Evolutionary conservation across 176 grass and related monocot genomes (phyloP).

Genomic region (Lolium rigidum): DNA sequence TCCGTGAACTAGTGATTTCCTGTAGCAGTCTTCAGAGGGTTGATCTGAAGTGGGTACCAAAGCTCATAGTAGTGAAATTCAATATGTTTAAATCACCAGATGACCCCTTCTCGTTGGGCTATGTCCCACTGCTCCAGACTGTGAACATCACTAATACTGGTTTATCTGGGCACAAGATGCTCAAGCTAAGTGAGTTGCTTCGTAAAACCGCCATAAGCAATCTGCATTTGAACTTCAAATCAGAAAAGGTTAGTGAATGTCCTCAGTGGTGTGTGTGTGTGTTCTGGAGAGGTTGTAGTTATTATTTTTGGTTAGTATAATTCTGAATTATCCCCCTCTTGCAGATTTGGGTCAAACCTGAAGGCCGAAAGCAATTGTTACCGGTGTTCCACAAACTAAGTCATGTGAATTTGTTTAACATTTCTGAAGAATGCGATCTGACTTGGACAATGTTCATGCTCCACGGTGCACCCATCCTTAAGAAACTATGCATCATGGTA

Average conservation of each 20-base stretch:
- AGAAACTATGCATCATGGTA: neutral
- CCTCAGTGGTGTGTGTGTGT: neutral
- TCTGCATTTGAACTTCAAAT: constrained; percentile 24
- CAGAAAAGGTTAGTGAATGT: neutral
- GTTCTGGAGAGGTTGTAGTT: neutral
- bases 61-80: neutral
- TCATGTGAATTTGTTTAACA: neutral
- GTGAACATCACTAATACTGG: neutral
- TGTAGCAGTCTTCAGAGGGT: neutral
- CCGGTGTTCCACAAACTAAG: neutral
- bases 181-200: constrained; percentile 33
- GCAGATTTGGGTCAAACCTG: constrained; percentile 2
- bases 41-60: constrained; percentile 2
- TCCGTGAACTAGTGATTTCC: neutral
- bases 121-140: neutral
- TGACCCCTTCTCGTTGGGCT: neutral
- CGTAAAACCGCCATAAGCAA: neutral
- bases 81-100: neutral
- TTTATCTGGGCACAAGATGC: neutral
- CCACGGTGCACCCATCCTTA: neutral
- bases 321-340: neutral
- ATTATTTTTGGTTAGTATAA: neutral
- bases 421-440: neutral
- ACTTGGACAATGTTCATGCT: constrained; percentile 13
- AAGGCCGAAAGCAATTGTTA: neutral